These are phyloP conservation scores for Trichoderma harzianum DNA, from an alignment of 2,329 filamentous ascomycete genomes.

Conservation along the genomic window DNA sequence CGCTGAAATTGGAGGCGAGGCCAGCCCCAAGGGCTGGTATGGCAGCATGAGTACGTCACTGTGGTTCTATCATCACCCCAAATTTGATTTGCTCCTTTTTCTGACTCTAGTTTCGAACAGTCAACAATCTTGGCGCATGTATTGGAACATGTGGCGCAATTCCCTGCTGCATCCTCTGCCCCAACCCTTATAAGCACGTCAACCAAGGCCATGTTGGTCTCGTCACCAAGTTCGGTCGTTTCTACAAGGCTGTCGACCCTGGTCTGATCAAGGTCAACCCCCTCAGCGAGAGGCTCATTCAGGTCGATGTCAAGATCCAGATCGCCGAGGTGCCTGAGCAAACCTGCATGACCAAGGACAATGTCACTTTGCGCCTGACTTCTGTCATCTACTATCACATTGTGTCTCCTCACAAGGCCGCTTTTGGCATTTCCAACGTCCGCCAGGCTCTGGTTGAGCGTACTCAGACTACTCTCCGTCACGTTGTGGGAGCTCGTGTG, in stretches of 20 bases:
- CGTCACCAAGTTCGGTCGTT: constrained; percentile 91
- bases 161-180: constrained; percentile 87
- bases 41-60: constrained; percentile 69
- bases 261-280: constrained; percentile 98
- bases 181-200: constrained; percentile 94
- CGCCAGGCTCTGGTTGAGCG: constrained; percentile 95
- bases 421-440: constrained; percentile 93
- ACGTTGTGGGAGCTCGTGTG: constrained; percentile 92
- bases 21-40: constrained; percentile 80
- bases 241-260: constrained; percentile 93
- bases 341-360: constrained; percentile 99
- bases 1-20: constrained; percentile 59
- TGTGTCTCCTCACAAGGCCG: constrained; percentile 89
- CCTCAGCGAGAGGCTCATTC: constrained; percentile 81
- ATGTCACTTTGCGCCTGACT: constrained; percentile 88
- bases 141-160: constrained; percentile 81
- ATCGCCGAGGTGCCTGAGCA: constrained; percentile 96
- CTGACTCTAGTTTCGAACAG: constrained; percentile 33
- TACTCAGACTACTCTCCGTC: constrained; percentile 94
- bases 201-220: constrained; percentile 91
- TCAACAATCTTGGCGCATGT: constrained; percentile 69
- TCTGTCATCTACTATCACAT: constrained; percentile 99
- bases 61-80: constrained; percentile 30
- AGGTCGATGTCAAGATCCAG: constrained; percentile 98
- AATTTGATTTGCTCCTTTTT: neutral